These are phyloP conservation scores for Fusarium pseudocircinatum DNA, from an alignment of 2,329 filamentous ascomycete species.

Conservation along the genomic window DNA sequence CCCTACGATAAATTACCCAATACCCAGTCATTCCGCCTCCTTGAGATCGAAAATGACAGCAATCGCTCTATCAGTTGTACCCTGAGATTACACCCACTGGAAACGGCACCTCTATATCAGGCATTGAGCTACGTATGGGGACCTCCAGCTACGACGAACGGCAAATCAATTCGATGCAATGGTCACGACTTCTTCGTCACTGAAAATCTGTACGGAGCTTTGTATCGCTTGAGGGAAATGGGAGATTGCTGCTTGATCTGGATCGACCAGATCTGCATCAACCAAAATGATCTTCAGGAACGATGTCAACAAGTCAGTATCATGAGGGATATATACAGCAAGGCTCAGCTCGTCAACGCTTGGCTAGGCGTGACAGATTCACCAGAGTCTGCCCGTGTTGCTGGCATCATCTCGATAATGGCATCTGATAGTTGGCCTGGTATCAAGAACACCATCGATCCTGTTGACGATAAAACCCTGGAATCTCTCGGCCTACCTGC, in stretches of 20 bases:
- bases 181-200: neutral
- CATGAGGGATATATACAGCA: neutral
- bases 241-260: neutral
- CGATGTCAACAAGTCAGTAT: neutral
- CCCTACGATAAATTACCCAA: neutral
- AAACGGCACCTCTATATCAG: neutral
- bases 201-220: neutral
- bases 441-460: rapidly evolving
- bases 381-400: neutral
- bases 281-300: neutral
- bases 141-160: neutral
- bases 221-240: neutral
- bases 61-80: neutral
- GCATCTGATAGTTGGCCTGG: rapidly evolving
- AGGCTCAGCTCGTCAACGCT: neutral
- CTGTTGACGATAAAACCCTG: neutral
- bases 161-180: neutral
- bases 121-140: neutral
- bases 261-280: neutral
- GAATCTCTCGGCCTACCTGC: neutral
- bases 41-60: neutral
- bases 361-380: neutral
- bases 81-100: neutral
- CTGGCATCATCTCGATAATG: neutral
- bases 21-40: neutral